Percentiles rank a stretch among this genome's conserved stretches.
Evolutionary conservation across 2,329 filamentous ascomycete species (phyloP).

Genomic region (Pseudogymnoascus sp.): DNA sequence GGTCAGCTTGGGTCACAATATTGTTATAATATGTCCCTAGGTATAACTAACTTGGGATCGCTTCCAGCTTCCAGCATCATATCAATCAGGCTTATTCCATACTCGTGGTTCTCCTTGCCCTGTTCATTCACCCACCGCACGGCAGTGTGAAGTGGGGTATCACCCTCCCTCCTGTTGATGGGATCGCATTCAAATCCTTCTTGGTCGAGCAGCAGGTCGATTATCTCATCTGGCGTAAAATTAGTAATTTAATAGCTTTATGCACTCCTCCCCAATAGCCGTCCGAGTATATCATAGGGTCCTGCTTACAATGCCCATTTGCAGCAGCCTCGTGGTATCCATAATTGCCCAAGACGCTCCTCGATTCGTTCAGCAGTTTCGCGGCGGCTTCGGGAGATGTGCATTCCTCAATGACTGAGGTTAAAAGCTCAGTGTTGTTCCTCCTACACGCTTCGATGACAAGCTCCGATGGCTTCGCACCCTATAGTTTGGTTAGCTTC

Average conservation of each 20-base stretch:
- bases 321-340: slow-evolving; percentile 83
- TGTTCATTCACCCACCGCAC: slow-evolving; percentile 69
- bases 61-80: slow-evolving; percentile 78
- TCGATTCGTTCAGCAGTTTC: slow-evolving; percentile 74
- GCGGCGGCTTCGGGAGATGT: slow-evolving; percentile 54
- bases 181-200: slow-evolving; percentile 80
- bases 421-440: slow-evolving; percentile 81
- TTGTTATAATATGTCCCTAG: neutral
- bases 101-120: slow-evolving; percentile 52
- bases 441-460: slow-evolving; percentile 88
- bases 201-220: slow-evolving; percentile 76
- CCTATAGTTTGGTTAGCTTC: slow-evolving; percentile 41
- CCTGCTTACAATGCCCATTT: slow-evolving; percentile 69
- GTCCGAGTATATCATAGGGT: neutral
- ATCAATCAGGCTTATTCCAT: slow-evolving; percentile 59
- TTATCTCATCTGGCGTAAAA: slow-evolving; percentile 55
- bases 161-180: slow-evolving; percentile 58
- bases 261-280: neutral
- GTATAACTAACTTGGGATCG: slow-evolving; percentile 39
- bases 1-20: neutral
- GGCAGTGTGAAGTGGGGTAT: slow-evolving; percentile 73
- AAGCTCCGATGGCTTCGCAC: slow-evolving; percentile 75
- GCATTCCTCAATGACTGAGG: slow-evolving; percentile 59
- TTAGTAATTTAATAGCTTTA: neutral
- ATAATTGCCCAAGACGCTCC: slow-evolving; percentile 78